These are phyloP conservation scores for Trypanosoma platydactyli DNA, from an alignment of 208 protist genomes.

Conservation along the genomic window DNA sequence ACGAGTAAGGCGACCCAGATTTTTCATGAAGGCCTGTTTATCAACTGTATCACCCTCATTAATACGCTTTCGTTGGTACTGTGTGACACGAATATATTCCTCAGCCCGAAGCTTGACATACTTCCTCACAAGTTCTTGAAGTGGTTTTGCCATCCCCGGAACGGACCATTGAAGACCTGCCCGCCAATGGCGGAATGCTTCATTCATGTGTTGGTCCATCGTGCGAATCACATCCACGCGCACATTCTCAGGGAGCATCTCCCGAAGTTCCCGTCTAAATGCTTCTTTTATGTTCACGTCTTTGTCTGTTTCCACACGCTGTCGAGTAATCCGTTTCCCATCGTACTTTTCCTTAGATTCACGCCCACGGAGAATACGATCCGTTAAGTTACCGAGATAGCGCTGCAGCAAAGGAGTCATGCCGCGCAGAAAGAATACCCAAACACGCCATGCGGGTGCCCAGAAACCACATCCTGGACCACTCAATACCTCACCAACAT, in stretches of 20 bases:
- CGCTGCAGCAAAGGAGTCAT: slow-evolving; percentile 99
- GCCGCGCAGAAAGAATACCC: slow-evolving; percentile 99
- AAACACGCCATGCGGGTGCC: slow-evolving; percentile 99
- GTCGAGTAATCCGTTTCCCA: slow-evolving; percentile 99
- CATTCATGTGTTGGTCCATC: slow-evolving; percentile 99
- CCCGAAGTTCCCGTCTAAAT: slow-evolving; percentile 99
- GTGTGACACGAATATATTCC: slow-evolving; percentile 99
- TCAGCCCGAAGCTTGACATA: slow-evolving; percentile 99
- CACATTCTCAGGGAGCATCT: slow-evolving; percentile 99
- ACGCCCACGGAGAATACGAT: slow-evolving; percentile 99
- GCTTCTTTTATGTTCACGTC: slow-evolving; percentile 99
- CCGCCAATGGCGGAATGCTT: slow-evolving; percentile 99
- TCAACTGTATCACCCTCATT: slow-evolving; percentile 98
- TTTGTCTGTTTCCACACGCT: slow-evolving; percentile 99
- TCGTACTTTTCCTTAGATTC: slow-evolving; percentile 93
- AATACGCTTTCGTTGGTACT: slow-evolving; percentile 99
- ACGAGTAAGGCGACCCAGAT: slow-evolving; percentile 99
- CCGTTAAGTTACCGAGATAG: slow-evolving; percentile 99
- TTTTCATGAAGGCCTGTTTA: slow-evolving; percentile 99
- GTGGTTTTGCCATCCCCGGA: slow-evolving; percentile 96
- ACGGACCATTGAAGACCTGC: slow-evolving; percentile 99
- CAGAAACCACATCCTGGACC: slow-evolving; percentile 99
- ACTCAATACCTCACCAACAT: slow-evolving; percentile 98
- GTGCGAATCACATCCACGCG: slow-evolving; percentile 95
- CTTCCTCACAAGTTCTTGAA: slow-evolving; percentile 99